Evolutionary conservation across 1,284 basidiomycete genomes (phyloP).

Genomic region (Tilletiopsis washingtonensis): DNA sequence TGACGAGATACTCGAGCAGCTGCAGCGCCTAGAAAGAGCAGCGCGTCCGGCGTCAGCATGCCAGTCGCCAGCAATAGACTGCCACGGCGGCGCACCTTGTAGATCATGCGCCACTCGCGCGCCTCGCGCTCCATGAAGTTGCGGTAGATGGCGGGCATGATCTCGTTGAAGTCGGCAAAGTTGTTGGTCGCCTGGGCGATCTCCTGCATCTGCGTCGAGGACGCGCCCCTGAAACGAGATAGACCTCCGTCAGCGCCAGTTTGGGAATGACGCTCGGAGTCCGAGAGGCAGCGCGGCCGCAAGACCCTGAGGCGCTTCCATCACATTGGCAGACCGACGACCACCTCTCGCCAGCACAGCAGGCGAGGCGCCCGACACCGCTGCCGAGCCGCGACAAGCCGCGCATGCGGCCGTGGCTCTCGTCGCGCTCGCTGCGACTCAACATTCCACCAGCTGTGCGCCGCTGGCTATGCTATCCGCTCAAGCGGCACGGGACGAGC

Average conservation of each 20-base stretch:
- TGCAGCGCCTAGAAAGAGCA: constrained; percentile 66
- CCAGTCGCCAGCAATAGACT: neutral
- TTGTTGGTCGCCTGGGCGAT: constrained; percentile 92
- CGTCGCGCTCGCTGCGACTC: too few relatives aligned
- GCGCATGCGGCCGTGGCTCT: too few relatives aligned
- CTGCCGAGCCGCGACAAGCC: too few relatives aligned
- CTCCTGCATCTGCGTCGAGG: constrained; percentile 95
- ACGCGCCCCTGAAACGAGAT: too few relatives aligned
- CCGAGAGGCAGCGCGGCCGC: too few relatives aligned
- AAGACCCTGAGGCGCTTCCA: too few relatives aligned
- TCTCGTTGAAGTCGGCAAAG: constrained; percentile 97
- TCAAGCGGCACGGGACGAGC: neutral
- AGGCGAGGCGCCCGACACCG: too few relatives aligned
- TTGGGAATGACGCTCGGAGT: too few relatives aligned
- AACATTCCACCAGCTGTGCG: too few relatives aligned
- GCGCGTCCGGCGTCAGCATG: neutral
- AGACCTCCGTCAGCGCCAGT: too few relatives aligned
- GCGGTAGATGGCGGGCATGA: constrained; percentile 95
- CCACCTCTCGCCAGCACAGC: too few relatives aligned
- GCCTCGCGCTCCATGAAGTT: constrained; percentile 82
- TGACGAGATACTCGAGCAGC: constrained; percentile 88
- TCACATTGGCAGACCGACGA: too few relatives aligned
- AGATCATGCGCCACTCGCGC: constrained; percentile 95
- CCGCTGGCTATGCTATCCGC: constrained; percentile 49
- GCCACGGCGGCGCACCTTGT: constrained; percentile 58